Conservation (phyloP, 176 grass and related monocot species). For the Oryza rufipogon region DNA sequence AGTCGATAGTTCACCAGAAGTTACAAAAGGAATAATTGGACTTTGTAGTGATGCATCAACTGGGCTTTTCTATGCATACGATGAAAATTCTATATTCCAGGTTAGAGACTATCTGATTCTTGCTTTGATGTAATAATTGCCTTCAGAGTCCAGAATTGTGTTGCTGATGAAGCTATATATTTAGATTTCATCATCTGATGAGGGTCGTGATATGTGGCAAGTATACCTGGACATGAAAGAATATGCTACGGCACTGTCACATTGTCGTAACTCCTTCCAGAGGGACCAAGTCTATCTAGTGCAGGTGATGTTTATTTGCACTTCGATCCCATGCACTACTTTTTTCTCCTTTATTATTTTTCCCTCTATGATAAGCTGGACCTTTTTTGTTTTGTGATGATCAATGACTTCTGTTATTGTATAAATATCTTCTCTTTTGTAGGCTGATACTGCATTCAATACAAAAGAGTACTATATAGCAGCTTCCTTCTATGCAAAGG, state of each 20-base stretch:
- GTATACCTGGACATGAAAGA: constrained; percentile 90
- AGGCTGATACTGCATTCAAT: constrained; percentile 93
- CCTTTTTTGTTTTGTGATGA: constrained; percentile 35
- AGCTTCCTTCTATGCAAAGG: constrained; percentile 96
- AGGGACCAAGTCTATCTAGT: constrained; percentile 90
- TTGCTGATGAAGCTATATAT: constrained; percentile 39
- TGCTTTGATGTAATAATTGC: constrained; percentile 29
- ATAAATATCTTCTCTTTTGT: constrained; percentile 35
- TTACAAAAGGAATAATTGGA: constrained; percentile 84
- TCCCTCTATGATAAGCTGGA: constrained; percentile 27
- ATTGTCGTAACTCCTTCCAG: constrained; percentile 77
- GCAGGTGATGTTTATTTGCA: constrained; percentile 54
- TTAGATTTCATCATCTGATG: constrained; percentile 82
- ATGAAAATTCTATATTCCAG: constrained; percentile 98
- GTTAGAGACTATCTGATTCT: constrained; percentile 42
- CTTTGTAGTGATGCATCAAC: constrained; percentile 92
- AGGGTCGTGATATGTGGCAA: constrained; percentile 97
- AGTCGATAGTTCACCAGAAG: constrained; percentile 74
- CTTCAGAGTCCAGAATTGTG: constrained; percentile 14
- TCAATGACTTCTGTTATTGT: constrained; percentile 20
- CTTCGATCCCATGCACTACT: neutral
- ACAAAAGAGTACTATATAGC: constrained; percentile 90
- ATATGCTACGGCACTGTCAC: constrained; percentile 80
- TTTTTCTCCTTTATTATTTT: constrained; percentile 18
- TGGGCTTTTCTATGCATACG: constrained; percentile 88